Evolutionary conservation across 2,329 filamentous ascomycete genomes (phyloP).

Genomic region (Trichoderma guizhouense): DNA sequence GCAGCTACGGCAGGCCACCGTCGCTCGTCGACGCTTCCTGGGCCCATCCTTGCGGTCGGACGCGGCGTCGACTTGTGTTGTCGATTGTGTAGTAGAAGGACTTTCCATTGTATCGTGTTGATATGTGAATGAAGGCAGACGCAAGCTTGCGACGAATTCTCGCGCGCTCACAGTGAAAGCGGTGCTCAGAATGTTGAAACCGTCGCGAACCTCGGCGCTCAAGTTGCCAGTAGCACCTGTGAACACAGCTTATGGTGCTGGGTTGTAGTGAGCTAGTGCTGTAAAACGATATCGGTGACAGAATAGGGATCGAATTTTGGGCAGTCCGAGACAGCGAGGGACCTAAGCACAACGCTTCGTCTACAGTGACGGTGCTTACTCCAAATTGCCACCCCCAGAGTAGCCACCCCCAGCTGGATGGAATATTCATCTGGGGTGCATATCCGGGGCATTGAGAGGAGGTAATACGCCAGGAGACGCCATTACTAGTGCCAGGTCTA

Average conservation of each 20-base stretch:
- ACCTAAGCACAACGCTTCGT: not conserved
- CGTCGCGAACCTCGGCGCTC: not conserved
- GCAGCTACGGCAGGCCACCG: constrained; percentile 12
- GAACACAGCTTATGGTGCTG: not conserved
- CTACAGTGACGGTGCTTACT: not conserved
- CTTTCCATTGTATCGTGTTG: not conserved
- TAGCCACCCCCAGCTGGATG: not conserved
- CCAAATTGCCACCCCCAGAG: not conserved
- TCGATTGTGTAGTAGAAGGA: not conserved
- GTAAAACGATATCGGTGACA: not conserved
- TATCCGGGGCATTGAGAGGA: not conserved
- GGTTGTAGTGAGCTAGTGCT: not conserved
- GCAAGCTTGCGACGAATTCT: not conserved
- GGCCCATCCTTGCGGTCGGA: constrained; percentile 5
- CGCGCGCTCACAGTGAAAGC: not conserved
- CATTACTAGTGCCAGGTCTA: not conserved
- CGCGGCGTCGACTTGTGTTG: not conserved
- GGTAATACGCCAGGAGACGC: not conserved
- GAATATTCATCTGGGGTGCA: constrained; percentile 6
- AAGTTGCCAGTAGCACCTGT: not conserved
- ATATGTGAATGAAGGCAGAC: not conserved
- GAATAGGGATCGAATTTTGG: not conserved
- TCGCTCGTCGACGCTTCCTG: constrained; percentile 8
- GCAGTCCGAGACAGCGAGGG: not conserved
- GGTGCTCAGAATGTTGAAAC: not conserved